phyloP scores from a whole-genome alignment of 2,329 filamentous ascomycete genomes.

The Chrysoporthe austroafricana region DNA sequence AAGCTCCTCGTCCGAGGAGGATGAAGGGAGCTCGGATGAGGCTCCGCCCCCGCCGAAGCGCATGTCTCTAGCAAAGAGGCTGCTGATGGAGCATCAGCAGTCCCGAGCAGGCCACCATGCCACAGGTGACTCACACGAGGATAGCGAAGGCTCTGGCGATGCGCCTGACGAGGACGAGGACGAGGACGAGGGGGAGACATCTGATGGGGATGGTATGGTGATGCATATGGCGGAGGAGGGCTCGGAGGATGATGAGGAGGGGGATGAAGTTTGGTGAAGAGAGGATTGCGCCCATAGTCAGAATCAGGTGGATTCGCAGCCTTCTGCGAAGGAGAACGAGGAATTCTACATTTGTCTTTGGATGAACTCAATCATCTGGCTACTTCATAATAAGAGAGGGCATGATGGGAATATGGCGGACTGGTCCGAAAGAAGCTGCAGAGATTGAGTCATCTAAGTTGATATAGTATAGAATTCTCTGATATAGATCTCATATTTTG shows the following conservation, averaged over 20 bases:
- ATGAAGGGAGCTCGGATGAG: slow-evolving; percentile 18
- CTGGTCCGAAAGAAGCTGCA: too few species aligned
- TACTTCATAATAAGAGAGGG: neutral
- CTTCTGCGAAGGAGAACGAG: neutral
- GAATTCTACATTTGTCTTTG: neutral
- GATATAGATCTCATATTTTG: neutral
- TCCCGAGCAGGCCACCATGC: neutral
- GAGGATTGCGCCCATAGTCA: neutral
- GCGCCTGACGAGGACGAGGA: slow-evolving; percentile 19
- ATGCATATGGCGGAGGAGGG: too few species aligned
- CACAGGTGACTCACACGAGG: slow-evolving; percentile 14
- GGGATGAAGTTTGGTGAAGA: neutral
- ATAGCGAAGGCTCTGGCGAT: neutral
- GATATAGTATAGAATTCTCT: neutral
- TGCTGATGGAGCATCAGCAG: slow-evolving; percentile 21
- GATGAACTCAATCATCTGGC: neutral
- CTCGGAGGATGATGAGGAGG: slow-evolving; percentile 16
- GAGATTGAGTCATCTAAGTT: neutral
- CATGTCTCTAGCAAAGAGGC: slow-evolving; percentile 22
- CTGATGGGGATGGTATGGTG: too few species aligned
- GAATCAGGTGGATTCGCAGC: neutral
- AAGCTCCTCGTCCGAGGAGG: slow-evolving; percentile 10
- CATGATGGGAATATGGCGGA: too few species aligned
- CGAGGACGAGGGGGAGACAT: neutral
- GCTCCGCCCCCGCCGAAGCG: slow-evolving; percentile 15